Conservation (phyloP, 306 rosid genomes). For the Senna tora region DNA sequence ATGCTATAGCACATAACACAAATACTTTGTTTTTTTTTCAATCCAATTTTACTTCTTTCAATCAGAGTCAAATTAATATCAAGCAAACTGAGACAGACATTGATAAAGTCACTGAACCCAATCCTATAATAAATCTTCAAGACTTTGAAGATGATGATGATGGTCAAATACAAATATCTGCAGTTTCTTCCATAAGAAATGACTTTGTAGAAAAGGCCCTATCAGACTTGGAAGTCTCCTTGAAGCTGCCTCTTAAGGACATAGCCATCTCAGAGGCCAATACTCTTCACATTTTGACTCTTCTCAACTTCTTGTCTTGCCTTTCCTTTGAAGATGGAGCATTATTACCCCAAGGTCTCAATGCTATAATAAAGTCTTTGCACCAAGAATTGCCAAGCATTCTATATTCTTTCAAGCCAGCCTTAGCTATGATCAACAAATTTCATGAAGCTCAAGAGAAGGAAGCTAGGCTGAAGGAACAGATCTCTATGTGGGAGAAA, state of each 20-base stretch:
- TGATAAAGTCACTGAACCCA: no score
- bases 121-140: no score
- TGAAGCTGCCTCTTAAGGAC: conserved; percentile 37
- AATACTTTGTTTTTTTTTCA: no score
- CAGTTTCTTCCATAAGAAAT: background rate
- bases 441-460: conserved; percentile 32
- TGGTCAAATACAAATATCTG: background rate
- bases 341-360: conserved; percentile 27
- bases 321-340: conserved; percentile 24
- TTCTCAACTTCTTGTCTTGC: conserved; percentile 43
- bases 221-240: conserved; percentile 28
- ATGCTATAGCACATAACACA: no score
- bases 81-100: no score
- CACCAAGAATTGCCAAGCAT: conserved; percentile 27
- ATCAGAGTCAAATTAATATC: no score
- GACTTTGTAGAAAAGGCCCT: conserved; percentile 21
- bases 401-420: conserved; percentile 38
- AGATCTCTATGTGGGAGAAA: background rate
- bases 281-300: conserved; percentile 14
- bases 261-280: conserved; percentile 26
- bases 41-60: no score
- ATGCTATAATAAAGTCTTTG: conserved; percentile 11
- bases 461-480: background rate
- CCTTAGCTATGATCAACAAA: conserved; percentile 1
- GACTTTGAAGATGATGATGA: no score